Evolutionary conservation across 371 early-diverging fungal genomes (phyloP), one percentile per base, ranked within the genome.

Genomic region (Mucor plumbeus): DNA sequence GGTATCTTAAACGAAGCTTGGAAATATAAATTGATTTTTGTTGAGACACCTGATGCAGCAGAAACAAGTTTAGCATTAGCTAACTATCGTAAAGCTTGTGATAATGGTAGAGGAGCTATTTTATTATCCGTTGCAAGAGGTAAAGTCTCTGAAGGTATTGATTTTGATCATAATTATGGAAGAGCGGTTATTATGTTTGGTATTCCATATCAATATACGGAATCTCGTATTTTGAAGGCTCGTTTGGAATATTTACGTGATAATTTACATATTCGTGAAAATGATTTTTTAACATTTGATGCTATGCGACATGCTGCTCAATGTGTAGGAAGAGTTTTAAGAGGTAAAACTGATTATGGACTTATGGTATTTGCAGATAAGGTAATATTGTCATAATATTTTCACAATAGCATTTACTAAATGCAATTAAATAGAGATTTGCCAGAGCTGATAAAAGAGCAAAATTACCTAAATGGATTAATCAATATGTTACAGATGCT

Each of bases 301-400:
- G 99, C 99, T 0, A 93, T 99, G 89, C 91, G 99, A 7, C 99
- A 99, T 81, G 99, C 99, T 62, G 99, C 99, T 9, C 99, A 99
- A 83, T 99, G 99, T 80, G 94, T 98, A 14, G 99, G 99, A 36
- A 90, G 99, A 64, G 99, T 99, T 10, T 68, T 99, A 64, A 85
- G 99, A 60, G 98, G 99, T 70, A 99, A 99, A 75, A 95, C 94
- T 0, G 99, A 99, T 76, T 99, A 99, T 77, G 99, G 99, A 15
- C 74, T 99, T 40, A 99, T 99, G 99, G 90, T 99, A 34, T 93
- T 99, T 85, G 99, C 99, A 6, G 99, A 99, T 75, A 95, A 97
- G 84, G 91, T 90, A 77, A 67, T 55, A 4, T 14, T 26, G 13
- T 17, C 43, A 43, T 14, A 5, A 3, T n/a, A 43, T 43, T 11